These are phyloP conservation scores for Umbelopsis sp. DNA, from an alignment of 192 early-diverging fungal genomes.

Conservation along the genomic window DNA sequence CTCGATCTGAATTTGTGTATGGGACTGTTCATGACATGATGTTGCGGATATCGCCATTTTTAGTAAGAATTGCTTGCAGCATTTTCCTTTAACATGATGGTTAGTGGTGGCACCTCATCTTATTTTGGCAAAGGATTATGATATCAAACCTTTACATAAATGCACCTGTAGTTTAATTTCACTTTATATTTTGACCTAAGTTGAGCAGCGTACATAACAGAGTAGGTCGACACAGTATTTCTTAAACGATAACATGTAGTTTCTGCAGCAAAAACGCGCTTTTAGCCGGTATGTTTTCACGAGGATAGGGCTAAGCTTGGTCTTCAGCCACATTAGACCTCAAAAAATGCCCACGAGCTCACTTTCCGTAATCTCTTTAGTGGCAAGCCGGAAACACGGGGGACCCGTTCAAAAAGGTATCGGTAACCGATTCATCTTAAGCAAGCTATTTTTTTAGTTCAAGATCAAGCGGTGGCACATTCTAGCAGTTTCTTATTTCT, in stretches of 20 bases:
- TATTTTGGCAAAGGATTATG: conserved; percentile 15
- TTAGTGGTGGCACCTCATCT: conserved; percentile 10
- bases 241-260: no score
- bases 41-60: neutral
- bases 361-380: neutral
- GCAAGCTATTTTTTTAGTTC: neutral
- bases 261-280: no score
- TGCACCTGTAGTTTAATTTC: no score
- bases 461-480: neutral
- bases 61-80: conserved; percentile 19
- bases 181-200: no score
- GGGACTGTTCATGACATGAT: neutral
- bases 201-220: no score
- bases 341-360: conserved; percentile 7
- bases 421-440: conserved; percentile 11
- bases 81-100: neutral
- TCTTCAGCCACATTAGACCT: conserved; percentile 4
- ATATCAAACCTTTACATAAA: no score
- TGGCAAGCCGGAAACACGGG: conserved; percentile 17
- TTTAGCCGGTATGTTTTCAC: no score
- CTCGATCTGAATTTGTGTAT: conserved; percentile 4
- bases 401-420: neutral
- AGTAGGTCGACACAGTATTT: no score
- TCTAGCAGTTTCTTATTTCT: neutral
- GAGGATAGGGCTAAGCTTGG: no score